Percentiles rank a stretch among this genome's conserved stretches.
phyloP scores from a whole-genome alignment of 2,329 filamentous ascomycete genomes.

The Verticillium dahliae region DNA sequence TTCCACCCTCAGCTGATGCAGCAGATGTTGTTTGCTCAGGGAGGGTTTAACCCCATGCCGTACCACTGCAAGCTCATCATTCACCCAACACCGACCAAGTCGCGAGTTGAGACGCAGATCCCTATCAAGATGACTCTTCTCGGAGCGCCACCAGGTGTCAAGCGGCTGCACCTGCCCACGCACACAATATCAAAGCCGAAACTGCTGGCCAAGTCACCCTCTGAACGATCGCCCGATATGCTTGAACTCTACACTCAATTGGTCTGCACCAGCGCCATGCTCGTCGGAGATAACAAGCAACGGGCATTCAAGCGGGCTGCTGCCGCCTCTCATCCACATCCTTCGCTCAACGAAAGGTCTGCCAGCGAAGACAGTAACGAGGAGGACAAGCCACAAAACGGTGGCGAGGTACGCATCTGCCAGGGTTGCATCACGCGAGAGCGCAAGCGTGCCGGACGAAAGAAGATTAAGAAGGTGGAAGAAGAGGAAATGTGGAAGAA shows the following conservation, averaged over 20 bases:
- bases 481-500: constrained; percentile 84
- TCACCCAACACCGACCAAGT: constrained; percentile 68
- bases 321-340: constrained; percentile 31
- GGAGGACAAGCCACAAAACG: constrained; percentile 70
- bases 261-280: constrained; percentile 90
- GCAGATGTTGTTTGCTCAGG: constrained; percentile 17
- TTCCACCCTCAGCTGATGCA: constrained; percentile 19
- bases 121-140: constrained; percentile 76
- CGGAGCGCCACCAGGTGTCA: constrained; percentile 67
- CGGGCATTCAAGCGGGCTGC: constrained; percentile 60
- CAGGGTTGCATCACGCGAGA: constrained; percentile 86
- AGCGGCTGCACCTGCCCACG: constrained; percentile 76
- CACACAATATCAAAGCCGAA: constrained; percentile 95
- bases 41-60: constrained; percentile 20
- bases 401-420: constrained; percentile 92
- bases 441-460: constrained; percentile 81
- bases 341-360: constrained; percentile 10
- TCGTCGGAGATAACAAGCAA: constrained; percentile 57
- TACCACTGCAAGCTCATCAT: constrained; percentile 44
- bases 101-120: constrained; percentile 94
- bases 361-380: constrained; percentile 49
- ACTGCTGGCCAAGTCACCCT: constrained; percentile 66
- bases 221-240: constrained; percentile 62
- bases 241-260: constrained; percentile 75
- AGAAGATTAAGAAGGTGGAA: constrained; percentile 88